phyloP scores from a whole-genome alignment of 352 stramenopile species.

The Phytopythium ostracodes region DNA sequence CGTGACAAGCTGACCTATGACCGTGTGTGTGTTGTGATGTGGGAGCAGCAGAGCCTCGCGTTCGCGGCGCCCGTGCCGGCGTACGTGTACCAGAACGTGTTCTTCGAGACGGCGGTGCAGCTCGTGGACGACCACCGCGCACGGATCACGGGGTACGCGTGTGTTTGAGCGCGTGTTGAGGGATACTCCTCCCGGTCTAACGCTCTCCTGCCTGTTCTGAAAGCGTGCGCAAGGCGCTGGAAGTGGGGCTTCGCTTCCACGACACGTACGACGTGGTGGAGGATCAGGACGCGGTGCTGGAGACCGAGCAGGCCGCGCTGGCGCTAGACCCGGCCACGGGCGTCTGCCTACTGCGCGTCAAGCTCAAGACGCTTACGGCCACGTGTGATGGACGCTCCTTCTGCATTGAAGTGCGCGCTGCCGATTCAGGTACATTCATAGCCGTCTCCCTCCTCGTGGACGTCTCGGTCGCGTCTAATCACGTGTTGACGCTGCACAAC shows the following conservation, averaged over 20 bases:
- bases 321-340: constrained; percentile 35
- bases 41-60: constrained; percentile 36
- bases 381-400: constrained; percentile 59
- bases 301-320: constrained; percentile 14
- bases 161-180: background rate
- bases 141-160: constrained; percentile 49
- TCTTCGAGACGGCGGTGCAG: constrained; percentile 52
- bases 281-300: constrained; percentile 48
- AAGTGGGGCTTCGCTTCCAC: constrained; percentile 64
- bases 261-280: constrained; percentile 74
- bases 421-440: constrained; percentile 19
- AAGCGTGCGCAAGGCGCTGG: constrained; percentile 38
- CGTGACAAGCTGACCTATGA: background rate
- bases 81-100: constrained; percentile 62
- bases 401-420: constrained; percentile 57
- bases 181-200: background rate
- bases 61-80: constrained; percentile 50
- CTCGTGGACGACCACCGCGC: constrained; percentile 58
- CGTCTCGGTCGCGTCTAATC: background rate
- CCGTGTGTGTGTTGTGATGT: background rate
- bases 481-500: background rate
- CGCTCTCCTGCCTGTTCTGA: constrained; percentile 1
- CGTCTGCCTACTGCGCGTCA: constrained; percentile 39
- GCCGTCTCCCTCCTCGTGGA: background rate
- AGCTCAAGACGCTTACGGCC: constrained; percentile 46